Evolutionary conservation across 179 eudicot genomes (phyloP).

Genomic region (Heliamphora pulchella): DNA sequence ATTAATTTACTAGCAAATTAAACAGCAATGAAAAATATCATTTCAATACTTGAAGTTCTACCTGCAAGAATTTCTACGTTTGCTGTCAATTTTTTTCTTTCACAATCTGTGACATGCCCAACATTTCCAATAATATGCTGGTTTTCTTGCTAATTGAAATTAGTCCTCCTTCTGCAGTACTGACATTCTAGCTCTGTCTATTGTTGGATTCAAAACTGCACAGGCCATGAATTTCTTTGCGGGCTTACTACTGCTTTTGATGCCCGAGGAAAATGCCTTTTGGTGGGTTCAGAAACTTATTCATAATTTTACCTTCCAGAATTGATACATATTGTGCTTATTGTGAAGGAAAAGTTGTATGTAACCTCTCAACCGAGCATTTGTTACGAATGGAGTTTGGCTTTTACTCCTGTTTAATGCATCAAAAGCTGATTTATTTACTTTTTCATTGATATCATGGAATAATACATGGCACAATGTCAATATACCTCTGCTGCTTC

Average conservation of each 20-base stretch:
- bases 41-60: not conserved
- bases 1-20: not conserved
- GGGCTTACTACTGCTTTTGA: slow-evolving; percentile 81
- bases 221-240: slow-evolving; percentile 99
- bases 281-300: slow-evolving; percentile 57
- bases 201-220: slow-evolving; percentile 15
- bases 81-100: not conserved
- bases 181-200: slow-evolving; percentile 15
- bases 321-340: slow-evolving; percentile 8
- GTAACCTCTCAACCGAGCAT: not conserved
- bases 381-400: not conserved
- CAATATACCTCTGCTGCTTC: slow-evolving; percentile 15
- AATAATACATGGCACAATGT: not conserved
- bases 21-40: not conserved
- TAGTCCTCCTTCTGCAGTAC: slow-evolving; percentile 3
- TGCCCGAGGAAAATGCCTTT: slow-evolving; percentile 99
- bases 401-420: not conserved
- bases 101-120: not conserved
- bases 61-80: not conserved
- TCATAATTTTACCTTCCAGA: not conserved
- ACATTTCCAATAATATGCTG: not conserved
- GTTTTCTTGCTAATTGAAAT: slow-evolving; percentile 4
- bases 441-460: not conserved
- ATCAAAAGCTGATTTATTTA: not conserved
- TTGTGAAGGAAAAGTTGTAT: not conserved